Evolutionary conservation across 345 rosid genomes (phyloP), one percentile per base, ranked within the genome.

Genomic region (Salix brachista): DNA sequence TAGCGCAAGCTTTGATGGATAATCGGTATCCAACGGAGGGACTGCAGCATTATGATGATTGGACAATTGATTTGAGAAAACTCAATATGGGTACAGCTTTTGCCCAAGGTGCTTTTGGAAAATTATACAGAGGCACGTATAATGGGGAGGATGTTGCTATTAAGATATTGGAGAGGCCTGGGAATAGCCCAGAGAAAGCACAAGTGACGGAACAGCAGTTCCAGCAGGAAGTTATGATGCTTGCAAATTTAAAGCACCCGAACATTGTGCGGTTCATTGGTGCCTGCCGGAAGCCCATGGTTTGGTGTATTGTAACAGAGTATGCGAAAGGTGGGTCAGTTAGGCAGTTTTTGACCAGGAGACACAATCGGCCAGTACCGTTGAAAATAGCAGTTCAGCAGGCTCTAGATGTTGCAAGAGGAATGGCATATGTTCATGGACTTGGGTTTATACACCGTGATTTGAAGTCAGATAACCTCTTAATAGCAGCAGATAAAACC

Each of bases 31-130:
- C 89, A 44, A 86, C 89, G 42, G 82, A 86, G 80, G 91, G 94
- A 8, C 67, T 90, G 71, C 78, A 67, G 42, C 77, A 85, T 70
- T 90, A 80, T 32, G 91, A 88, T 62, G 90, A 88, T 41, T 90
- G 93, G 93, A 90, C 91, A 0, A 88, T 88, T 64, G 90, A 90
- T 84, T 77, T 90, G 78, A 85, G 88, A 74, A 90, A 83, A 62
- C 93, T 90, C 66, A 85, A 80, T 61, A 90, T 88, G 89, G 93
- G 93, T n/a, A 81, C 87, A 21, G 88, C 93, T 74, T 90, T 90
- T 87, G 93, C 93, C 5, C 91, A 90, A 83, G 93, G 91, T 36
- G 91, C 93, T 50, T 90, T 88, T 84, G 93, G 93, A 46, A 90
- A 88, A 80, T 78, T 90, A 34, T 90, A 90, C 50, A 78, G 86